Evolutionary conservation across 768 basidiomycete species (phyloP).

Genomic region (Piloderma croceum): DNA sequence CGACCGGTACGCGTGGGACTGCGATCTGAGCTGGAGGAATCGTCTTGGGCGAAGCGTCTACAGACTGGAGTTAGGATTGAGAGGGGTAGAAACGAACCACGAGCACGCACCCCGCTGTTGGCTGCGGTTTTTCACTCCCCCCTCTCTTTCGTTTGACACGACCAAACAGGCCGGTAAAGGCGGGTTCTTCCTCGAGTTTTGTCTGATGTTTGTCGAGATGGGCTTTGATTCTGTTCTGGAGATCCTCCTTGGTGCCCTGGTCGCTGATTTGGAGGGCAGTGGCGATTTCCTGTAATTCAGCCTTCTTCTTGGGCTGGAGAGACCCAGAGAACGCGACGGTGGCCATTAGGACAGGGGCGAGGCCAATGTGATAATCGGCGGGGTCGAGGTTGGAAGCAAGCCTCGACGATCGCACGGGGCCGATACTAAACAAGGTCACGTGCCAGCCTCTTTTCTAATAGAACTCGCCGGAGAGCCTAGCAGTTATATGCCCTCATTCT

Average conservation of each 20-base stretch:
- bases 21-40: conserved; percentile 15
- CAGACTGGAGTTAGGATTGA: too few relatives aligned
- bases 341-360: conserved; percentile 32
- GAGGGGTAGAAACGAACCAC: too few relatives aligned
- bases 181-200: conserved; percentile 50
- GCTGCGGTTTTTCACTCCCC: conserved; percentile 13
- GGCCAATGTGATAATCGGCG: conserved; percentile 7
- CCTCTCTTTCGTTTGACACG: conserved; percentile 30
- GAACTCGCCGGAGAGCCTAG: too few relatives aligned
- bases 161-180: conserved; percentile 50
- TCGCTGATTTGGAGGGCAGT: conserved; percentile 45
- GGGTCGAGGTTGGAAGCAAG: neutral
- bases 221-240: conserved; percentile 55
- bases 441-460: too few relatives aligned
- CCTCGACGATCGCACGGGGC: too few relatives aligned
- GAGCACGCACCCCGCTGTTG: conserved; percentile 10
- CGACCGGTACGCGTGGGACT: conserved; percentile 24
- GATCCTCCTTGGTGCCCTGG: conserved; percentile 57
- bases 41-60: conserved; percentile 20
- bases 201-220: conserved; percentile 53
- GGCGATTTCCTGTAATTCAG: conserved; percentile 60
- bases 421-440: conserved; percentile 26
- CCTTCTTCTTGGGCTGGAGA: conserved; percentile 62
- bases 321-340: conserved; percentile 43
- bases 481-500: too few relatives aligned